Base-by-base conservation (phyloP, 768 basidiomycete genomes). In the Boletales sp. region DNA sequence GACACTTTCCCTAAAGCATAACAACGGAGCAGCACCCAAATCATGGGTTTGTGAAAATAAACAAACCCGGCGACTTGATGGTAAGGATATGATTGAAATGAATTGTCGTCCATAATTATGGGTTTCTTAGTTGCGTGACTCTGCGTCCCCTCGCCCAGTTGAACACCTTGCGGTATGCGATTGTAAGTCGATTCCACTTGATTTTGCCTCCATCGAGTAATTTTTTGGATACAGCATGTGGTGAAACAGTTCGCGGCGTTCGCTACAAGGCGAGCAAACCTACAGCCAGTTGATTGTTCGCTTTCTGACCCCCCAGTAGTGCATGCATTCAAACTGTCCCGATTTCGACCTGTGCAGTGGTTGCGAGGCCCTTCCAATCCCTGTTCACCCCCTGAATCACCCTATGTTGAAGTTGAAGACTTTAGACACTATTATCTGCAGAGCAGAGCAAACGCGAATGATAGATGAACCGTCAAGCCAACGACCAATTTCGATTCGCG, bases 301-400 rank as follows among this genome's bases (percentile, higher is more conserved):
- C 17, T 8, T 1, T 49, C 48, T 51, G n/a, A 61, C 44, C 31
- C 36, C 13, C 31, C n/a, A 19, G 29, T 54, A 88, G 86, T 94
- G 92, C 69, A 83, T 90, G 80, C 83, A 91, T 61, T 74, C 81
- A 13, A 69, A 72, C 4, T 94, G 92, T 68, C 75, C 78, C 0
- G 87, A 93, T 65, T 92, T 83, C 57, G 92, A 94, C 60, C 74
- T 94, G 15, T 94, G 91, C 68, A 73, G 76, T 50, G 67, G 66
- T 45, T 94, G 92, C 68, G 91, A 93, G 69, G 83, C 89, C 6
- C 75, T 81, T 49, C 91, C 91, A 0, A 87, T 92, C 51, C 69
- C 82, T 6, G 72, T 87, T 12, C 91, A 94, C 63, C 87, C 89
- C 0, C 50, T 64, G 12, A 79, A 69, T 30, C 92, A 94, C 60